Evolutionary conservation across 2,329 filamentous ascomycete species (phyloP).

Genomic region (Fusarium pseudonygamai): DNA sequence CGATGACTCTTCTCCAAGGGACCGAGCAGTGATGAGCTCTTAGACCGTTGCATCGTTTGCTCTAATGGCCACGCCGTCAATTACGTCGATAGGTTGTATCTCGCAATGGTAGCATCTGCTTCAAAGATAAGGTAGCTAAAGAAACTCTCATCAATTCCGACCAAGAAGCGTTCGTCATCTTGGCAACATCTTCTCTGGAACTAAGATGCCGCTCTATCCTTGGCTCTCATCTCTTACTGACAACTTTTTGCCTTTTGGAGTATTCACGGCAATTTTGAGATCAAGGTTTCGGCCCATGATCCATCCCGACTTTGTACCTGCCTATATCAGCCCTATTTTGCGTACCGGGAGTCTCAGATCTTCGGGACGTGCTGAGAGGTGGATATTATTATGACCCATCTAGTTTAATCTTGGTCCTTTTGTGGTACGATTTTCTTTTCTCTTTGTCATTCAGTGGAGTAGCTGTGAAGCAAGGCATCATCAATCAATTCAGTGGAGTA

Average conservation of each 20-base stretch:
- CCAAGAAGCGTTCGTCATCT: background rate
- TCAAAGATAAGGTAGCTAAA: background rate
- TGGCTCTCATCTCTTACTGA: background rate
- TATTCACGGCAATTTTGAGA: background rate
- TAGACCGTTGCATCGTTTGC: background rate
- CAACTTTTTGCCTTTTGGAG: background rate
- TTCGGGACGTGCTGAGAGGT: background rate
- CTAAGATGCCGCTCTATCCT: background rate
- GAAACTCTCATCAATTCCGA: background rate
- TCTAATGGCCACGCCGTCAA: background rate
- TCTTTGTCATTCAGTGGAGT: background rate
- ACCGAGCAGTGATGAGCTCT: background rate
- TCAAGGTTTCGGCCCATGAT: background rate
- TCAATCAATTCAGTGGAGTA: too few species aligned
- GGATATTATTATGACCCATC: background rate
- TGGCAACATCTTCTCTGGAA: background rate
- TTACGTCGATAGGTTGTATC: background rate
- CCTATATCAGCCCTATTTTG: background rate
- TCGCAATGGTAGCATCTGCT: background rate
- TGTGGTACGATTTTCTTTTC: background rate
- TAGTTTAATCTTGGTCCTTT: background rate
- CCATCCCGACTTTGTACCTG: background rate
- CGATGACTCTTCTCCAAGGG: background rate
- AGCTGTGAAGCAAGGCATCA: too few species aligned
- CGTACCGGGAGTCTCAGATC: background rate